Base-by-base conservation (phyloP, 805 yeast species). In the Candida sakaeoensis region DNA sequence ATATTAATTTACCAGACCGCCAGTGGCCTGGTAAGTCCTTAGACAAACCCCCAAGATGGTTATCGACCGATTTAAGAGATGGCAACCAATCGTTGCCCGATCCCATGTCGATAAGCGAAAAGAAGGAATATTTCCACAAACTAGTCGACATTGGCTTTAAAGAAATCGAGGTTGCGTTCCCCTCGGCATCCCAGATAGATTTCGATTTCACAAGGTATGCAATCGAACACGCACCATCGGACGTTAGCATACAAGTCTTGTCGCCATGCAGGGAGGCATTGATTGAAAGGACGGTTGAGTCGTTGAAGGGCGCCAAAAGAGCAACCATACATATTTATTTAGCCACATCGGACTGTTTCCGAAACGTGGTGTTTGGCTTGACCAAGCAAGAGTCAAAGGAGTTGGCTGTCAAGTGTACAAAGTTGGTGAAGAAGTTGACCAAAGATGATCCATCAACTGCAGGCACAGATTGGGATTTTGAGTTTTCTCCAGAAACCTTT, bases 81-180 rank as follows among this genome's bases (percentile, higher is more conserved):
- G 95, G 95, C 23, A 85, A 85, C 61, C 93, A 85, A 64, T 80
- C 90, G 5, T 71, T 85, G 49, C 91, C 93, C 0, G 93, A 85
- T 55, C 95, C 93, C 39, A 85, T 85, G 95, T 71, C 83, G n/a
- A 69, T 83, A 31, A 80, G 68, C n/a, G 90, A 85, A 53, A 85
- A 85, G 63, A 80, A 80, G 54, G 75, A 69, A 40, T 85, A 81
- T 61, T 83, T 84, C 58, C 64, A 75, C 40, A 80, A 82, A 57
- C 67, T 85, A 30, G 73, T 84, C 12, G 84, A 81, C 19, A 61
- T 84, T 29, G 95, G 95, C 1, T 85, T 81, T 63, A 85, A 85
- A 57, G 93, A 85, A 59, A 85, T 85, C 43, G 93, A 85, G 60
- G 93, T 85, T 15, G 79, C 89, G 0, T 85, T 85, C 61, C 93